Conservation (phyloP, 495 filamentous ascomycete genomes). For the Jackrogersella minutella region DNA sequence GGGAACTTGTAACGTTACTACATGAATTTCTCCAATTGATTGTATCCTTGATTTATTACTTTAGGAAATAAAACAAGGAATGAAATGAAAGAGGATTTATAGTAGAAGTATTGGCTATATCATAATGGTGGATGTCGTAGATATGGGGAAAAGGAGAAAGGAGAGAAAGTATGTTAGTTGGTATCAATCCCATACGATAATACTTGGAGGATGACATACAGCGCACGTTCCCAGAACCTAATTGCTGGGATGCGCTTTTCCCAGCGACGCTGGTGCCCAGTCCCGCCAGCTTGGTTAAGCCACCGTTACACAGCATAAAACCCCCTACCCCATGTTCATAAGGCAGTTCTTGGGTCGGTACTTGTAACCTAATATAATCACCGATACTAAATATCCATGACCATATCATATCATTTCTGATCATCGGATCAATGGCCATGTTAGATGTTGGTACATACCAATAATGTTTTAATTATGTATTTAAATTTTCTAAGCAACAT, state of each 20-base stretch:
- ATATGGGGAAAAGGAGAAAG: neutral
- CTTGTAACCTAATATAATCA: constrained; percentile 7
- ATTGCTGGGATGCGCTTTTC: neutral
- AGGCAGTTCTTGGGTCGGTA: constrained; percentile 1
- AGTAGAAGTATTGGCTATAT: too few species aligned
- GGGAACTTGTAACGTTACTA: constrained; percentile 1
- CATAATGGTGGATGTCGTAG: neutral
- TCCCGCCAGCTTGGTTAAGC: constrained; percentile 25
- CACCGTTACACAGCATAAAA: constrained; percentile 33
- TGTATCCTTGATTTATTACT: neutral
- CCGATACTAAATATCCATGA: constrained; percentile 7
- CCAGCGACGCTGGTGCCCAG: neutral
- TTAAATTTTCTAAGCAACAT: neutral
- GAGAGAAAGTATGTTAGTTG: too few species aligned
- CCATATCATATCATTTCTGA: constrained; percentile 12
- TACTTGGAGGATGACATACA: neutral
- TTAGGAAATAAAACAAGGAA: neutral
- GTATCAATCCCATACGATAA: too few species aligned
- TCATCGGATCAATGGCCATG: neutral
- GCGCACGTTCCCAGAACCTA: neutral
- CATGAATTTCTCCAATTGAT: neutral
- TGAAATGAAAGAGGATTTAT: neutral
- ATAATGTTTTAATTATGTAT: neutral
- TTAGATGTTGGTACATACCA: neutral
- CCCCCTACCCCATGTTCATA: constrained; percentile 17